phyloP scores from a whole-genome alignment of 2,329 filamentous ascomycete genomes.

The Aspergillus luchuensis region DNA sequence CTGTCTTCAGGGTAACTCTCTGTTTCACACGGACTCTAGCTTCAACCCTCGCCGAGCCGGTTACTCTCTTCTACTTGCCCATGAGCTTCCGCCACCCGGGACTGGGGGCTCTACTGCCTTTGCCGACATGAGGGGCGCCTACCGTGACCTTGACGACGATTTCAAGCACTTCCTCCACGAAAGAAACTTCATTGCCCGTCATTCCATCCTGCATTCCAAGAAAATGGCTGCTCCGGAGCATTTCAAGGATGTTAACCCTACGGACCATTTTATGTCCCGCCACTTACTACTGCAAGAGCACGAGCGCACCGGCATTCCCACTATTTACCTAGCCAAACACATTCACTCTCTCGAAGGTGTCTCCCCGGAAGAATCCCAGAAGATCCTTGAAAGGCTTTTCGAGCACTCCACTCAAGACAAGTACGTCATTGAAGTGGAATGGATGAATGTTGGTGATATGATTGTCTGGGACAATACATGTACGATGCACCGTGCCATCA shows the following conservation, averaged over 20 bases:
- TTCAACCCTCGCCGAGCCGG: slow-evolving; percentile 59
- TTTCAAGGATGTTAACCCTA: not conserved
- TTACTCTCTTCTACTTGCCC: slow-evolving; percentile 56
- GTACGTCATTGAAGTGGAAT: no score
- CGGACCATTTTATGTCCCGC: not conserved
- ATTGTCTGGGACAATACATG: no score
- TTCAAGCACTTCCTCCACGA: not conserved
- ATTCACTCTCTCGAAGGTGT: no score
- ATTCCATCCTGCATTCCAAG: not conserved
- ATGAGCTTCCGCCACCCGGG: slow-evolving; percentile 51
- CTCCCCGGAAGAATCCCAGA: no score
- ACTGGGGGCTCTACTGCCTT: slow-evolving; percentile 57
- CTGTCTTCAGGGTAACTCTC: slow-evolving; percentile 47
- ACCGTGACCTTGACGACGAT: slow-evolving; percentile 7
- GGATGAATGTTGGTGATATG: no score
- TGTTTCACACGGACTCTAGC: slow-evolving; percentile 59
- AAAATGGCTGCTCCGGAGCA: not conserved
- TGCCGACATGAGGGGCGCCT: slow-evolving; percentile 51
- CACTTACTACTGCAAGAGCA: not conserved
- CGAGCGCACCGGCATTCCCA: not conserved
- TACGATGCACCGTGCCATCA: no score
- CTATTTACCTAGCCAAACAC: no score
- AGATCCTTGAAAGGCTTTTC: no score
- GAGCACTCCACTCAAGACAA: no score
- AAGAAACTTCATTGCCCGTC: not conserved